Conservation (phyloP, 176 grass and related monocot genomes). For the Tuctoria greenei region DNA sequence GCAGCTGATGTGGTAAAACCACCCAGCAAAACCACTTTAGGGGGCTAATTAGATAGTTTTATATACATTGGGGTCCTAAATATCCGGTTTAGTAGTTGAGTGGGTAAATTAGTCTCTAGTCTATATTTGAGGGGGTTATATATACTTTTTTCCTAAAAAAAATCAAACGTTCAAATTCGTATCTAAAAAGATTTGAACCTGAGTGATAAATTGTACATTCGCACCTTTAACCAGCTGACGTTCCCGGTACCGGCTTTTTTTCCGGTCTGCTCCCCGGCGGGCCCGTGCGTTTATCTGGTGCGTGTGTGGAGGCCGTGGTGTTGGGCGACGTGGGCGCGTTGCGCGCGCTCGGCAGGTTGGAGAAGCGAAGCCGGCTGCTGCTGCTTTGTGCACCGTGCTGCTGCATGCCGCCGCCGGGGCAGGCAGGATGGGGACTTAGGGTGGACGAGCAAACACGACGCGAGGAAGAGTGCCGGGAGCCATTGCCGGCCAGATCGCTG, state of each 20-base stretch:
- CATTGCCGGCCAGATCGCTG: background rate
- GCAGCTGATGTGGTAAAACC: too few relatives aligned
- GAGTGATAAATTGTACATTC: too few relatives aligned
- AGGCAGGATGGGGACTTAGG: background rate
- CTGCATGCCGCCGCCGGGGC: background rate
- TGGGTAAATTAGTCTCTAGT: too few relatives aligned
- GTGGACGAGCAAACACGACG: background rate
- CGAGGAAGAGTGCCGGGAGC: background rate
- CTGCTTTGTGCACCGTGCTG: background rate
- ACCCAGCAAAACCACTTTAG: too few relatives aligned
- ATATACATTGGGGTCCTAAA: too few relatives aligned
- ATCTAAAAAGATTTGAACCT: too few relatives aligned
- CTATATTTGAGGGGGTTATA: too few relatives aligned
- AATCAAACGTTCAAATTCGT: too few relatives aligned
- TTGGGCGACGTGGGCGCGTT: conserved; percentile 24
- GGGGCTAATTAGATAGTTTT: too few relatives aligned
- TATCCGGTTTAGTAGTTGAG: too few relatives aligned
- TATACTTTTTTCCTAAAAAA: too few relatives aligned
- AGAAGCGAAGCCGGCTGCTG: background rate
- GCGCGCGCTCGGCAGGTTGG: background rate
- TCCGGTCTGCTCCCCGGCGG: background rate
- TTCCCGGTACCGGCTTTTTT: background rate
- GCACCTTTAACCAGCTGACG: too few relatives aligned
- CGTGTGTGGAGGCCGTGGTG: background rate
- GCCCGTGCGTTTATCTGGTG: background rate